Conservation (phyloP, 352 stramenopile species). For the Phytophthora citrophthora region DNA sequence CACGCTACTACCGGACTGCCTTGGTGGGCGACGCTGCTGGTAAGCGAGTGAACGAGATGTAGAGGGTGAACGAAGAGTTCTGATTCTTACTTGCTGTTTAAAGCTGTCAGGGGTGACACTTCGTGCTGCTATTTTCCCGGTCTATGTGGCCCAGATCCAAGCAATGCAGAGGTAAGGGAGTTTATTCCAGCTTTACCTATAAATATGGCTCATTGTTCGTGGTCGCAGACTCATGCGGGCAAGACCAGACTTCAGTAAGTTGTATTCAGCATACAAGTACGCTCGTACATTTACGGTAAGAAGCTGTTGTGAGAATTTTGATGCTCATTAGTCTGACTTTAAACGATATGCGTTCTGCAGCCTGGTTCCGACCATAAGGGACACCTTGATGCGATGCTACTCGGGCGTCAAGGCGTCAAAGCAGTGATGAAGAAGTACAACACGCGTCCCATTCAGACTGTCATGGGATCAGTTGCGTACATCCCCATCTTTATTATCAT, state of each 20-base stretch:
- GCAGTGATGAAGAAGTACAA: conserved; percentile 80
- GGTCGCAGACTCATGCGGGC: conserved; percentile 48
- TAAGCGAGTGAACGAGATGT: conserved; percentile 14
- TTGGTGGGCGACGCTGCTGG: conserved; percentile 78
- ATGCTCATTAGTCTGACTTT: conserved; percentile 5
- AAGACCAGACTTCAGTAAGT: conserved; percentile 60
- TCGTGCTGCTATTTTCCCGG: conserved; percentile 69
- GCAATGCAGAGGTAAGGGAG: conserved; percentile 54
- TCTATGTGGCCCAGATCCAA: conserved; percentile 79
- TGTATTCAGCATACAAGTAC: conserved; percentile 81
- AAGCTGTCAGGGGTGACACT: conserved; percentile 70
- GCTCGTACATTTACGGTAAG: conserved; percentile 69
- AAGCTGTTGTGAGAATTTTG: conserved; percentile 6
- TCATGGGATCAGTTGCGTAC: conserved; percentile 69
- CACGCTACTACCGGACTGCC: conserved; percentile 72
- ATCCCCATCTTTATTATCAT: conserved; percentile 78
- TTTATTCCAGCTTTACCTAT: neutral
- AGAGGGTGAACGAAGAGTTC: neutral
- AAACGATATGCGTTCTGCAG: conserved; percentile 30
- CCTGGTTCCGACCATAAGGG: conserved; percentile 46
- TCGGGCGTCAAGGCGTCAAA: conserved; percentile 56
- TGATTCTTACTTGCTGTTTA: conserved; percentile 8
- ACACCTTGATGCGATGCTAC: conserved; percentile 57
- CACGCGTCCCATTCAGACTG: conserved; percentile 67
- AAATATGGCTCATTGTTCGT: conserved; percentile 5